phyloP scores from a whole-genome alignment of 2,329 filamentous ascomycete species.

The Calonectria leucothoes region DNA sequence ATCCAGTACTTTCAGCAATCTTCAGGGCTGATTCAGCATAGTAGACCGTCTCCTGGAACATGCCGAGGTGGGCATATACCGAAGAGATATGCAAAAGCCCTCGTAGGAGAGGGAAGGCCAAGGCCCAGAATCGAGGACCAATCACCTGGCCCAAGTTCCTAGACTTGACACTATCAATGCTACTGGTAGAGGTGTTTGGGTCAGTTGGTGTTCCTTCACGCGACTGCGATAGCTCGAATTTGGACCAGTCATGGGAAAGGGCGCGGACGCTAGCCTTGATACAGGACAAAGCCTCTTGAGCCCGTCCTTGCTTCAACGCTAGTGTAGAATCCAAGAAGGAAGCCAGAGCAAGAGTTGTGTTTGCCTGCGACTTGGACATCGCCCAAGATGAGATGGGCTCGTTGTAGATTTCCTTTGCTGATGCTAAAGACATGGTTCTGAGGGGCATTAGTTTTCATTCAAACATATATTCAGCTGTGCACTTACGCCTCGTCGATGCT shows the following conservation, averaged over 20 bases:
- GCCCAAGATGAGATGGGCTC: slow-evolving; percentile 47
- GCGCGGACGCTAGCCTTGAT: slow-evolving; percentile 69
- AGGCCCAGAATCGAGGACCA: slow-evolving; percentile 79
- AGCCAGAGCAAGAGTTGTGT: slow-evolving; percentile 44
- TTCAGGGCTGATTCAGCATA: slow-evolving; percentile 87
- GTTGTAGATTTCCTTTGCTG: slow-evolving; percentile 53
- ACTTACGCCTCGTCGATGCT: slow-evolving; percentile 70
- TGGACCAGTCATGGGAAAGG: slow-evolving; percentile 67
- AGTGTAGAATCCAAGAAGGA: slow-evolving; percentile 73
- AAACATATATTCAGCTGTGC: not conserved
- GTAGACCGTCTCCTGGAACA: slow-evolving; percentile 89
- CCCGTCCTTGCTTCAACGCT: slow-evolving; percentile 70
- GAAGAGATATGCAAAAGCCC: slow-evolving; percentile 79
- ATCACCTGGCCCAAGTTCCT: slow-evolving; percentile 38
- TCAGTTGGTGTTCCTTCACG: slow-evolving; percentile 37
- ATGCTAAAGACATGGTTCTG: slow-evolving; percentile 48
- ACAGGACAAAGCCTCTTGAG: slow-evolving; percentile 67
- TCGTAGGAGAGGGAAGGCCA: slow-evolving; percentile 79
- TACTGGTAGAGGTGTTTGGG: slow-evolving; percentile 44
- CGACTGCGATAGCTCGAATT: slow-evolving; percentile 53
- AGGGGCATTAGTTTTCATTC: slow-evolving; percentile 18
- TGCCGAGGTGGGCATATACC: slow-evolving; percentile 84
- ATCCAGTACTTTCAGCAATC: slow-evolving; percentile 76
- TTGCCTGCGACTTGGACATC: slow-evolving; percentile 47
- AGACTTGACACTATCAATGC: slow-evolving; percentile 40